These are phyloP conservation scores for Acmispon strigosus DNA, from an alignment of 306 rosid species.

Conservation along the genomic window DNA sequence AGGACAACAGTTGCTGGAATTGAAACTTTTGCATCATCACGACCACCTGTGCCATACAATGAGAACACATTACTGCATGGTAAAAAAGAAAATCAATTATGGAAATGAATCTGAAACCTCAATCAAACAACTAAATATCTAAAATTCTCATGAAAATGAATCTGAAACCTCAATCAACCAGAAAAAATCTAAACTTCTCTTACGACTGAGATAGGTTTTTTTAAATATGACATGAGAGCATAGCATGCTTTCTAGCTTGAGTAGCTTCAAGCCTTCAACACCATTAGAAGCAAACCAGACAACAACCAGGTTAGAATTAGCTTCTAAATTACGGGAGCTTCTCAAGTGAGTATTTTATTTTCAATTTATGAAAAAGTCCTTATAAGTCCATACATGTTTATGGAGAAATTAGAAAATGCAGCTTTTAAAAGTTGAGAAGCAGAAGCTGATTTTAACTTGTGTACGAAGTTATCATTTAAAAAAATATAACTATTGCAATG, in stretches of 20 bases:
- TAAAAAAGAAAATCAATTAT: constrained; percentile 8
- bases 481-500: not conserved
- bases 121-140: not conserved
- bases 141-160: constrained; percentile 9
- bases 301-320: not conserved
- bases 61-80: constrained; percentile 16
- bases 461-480: not conserved
- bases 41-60: constrained; percentile 61
- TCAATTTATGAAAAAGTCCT: not conserved
- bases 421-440: not conserved
- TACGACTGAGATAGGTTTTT: not conserved
- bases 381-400: not conserved
- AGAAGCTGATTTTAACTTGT: not conserved
- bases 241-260: constrained; percentile 14
- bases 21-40: constrained; percentile 71
- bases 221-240: not conserved
- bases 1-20: constrained; percentile 84
- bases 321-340: not conserved
- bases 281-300: constrained; percentile 14
- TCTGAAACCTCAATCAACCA: not conserved
- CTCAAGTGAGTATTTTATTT: not conserved
- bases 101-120: constrained; percentile 16
- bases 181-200: not conserved
- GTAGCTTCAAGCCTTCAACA: too few species aligned
- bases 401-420: not conserved